These are phyloP conservation scores for Eucalyptus leucophloia DNA, from an alignment of 345 rosid species.

Conservation along the genomic window DNA sequence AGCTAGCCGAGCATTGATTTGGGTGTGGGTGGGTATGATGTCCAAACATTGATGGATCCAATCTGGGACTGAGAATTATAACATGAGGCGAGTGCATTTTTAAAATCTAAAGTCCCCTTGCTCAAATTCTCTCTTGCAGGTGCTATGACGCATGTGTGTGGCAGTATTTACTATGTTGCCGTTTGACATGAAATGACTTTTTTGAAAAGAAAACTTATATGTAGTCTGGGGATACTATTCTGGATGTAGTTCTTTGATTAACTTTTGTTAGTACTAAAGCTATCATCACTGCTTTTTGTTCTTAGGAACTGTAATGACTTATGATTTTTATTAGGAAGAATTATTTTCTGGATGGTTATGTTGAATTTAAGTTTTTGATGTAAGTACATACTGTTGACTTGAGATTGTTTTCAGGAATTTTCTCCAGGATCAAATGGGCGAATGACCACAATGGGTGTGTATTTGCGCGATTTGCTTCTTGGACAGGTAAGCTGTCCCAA, in stretches of 20 bases:
- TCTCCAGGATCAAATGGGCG: conserved; percentile 82
- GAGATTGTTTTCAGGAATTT: conserved; percentile 52
- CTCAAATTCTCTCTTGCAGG: neutral
- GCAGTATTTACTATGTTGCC: neutral
- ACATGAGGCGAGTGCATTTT: neutral
- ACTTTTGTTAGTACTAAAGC: neutral
- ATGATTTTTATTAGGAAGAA: neutral
- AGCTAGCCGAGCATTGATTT: neutral
- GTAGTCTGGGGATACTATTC: neutral
- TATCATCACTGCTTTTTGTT: neutral
- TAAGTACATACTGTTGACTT: neutral
- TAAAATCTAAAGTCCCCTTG: neutral
- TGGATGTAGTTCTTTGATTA: neutral
- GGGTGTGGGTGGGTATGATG: neutral
- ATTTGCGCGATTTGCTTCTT: conserved; percentile 90
- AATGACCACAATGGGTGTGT: conserved; percentile 84
- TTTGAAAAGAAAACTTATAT: neutral
- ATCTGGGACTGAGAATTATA: neutral
- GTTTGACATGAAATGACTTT: neutral
- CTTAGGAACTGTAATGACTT: neutral
- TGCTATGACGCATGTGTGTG: neutral
- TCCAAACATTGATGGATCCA: neutral
- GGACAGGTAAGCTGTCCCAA: conserved; percentile 63
- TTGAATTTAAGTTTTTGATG: neutral
- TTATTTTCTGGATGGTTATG: neutral